phyloP scores from a whole-genome alignment of 768 basidiomycete genomes.

The Udeniomyces megalosporus region DNA sequence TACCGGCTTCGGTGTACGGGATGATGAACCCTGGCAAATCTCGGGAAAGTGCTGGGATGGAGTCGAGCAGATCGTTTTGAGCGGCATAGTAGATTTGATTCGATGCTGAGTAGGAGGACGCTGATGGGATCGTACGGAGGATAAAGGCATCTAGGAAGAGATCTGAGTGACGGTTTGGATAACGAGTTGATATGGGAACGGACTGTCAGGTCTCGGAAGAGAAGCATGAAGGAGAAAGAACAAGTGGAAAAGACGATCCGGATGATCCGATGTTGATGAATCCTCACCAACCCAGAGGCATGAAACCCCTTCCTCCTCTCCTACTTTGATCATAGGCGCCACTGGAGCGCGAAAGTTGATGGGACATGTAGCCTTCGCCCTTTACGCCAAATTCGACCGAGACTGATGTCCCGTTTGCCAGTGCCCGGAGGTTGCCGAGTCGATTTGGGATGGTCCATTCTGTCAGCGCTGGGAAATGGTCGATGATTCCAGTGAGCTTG shows the following conservation, averaged over 20 bases:
- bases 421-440: neutral
- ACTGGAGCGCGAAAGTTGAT: too few relatives aligned
- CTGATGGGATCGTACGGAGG: neutral
- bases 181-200: too few relatives aligned
- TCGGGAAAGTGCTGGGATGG: neutral
- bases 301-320: constrained; percentile 10
- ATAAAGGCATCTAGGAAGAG: constrained; percentile 3
- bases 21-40: neutral
- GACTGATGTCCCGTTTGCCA: neutral
- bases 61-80: constrained; percentile 4
- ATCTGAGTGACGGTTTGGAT: neutral
- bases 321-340: neutral
- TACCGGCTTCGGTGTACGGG: neutral
- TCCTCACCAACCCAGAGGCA: too few relatives aligned
- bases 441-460: constrained; percentile 3
- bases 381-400: neutral
- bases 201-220: too few relatives aligned
- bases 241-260: too few relatives aligned
- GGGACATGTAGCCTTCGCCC: constrained; percentile 6
- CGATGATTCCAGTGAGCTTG: neutral
- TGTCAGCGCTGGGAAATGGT: constrained; percentile 5
- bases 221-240: too few relatives aligned
- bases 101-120: neutral
- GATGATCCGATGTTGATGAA: too few relatives aligned
- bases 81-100: constrained; percentile 1